A percentile compares a stretch with the other conserved stretches of the same genome.
These are phyloP conservation scores for Tolypocladium capitatum DNA, from an alignment of 2,329 filamentous ascomycete genomes.

Conservation along the genomic window DNA sequence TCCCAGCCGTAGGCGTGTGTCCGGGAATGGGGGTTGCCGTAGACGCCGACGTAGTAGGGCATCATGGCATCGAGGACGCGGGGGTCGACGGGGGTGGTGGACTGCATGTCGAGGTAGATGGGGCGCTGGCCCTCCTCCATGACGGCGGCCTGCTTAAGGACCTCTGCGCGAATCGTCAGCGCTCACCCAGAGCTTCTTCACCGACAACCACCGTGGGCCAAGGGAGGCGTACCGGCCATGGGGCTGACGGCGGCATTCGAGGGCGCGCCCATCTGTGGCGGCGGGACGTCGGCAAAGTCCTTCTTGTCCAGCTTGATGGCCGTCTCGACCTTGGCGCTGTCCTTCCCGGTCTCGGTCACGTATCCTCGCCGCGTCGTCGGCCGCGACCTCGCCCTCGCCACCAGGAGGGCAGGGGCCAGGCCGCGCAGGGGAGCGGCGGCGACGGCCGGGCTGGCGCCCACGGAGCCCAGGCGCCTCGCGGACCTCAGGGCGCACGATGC, in stretches of 20 bases:
- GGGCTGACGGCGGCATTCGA: slow-evolving; percentile 57
- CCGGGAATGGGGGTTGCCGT: slow-evolving; percentile 92
- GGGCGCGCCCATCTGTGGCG: slow-evolving; percentile 16
- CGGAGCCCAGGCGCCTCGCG: slow-evolving; percentile 46
- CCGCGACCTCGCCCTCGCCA: slow-evolving; percentile 7
- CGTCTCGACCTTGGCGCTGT: slow-evolving; percentile 72
- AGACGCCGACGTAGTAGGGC: slow-evolving; percentile 82
- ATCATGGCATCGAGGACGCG: slow-evolving; percentile 95
- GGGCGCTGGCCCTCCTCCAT: slow-evolving; percentile 88
- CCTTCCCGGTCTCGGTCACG: slow-evolving; percentile 71
- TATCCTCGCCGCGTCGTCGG: slow-evolving; percentile 45
- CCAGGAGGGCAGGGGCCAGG: slow-evolving; percentile 15
- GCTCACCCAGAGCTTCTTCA: too few relatives aligned
- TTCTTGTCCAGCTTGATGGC: slow-evolving; percentile 79
- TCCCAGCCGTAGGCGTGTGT: slow-evolving; percentile 99
- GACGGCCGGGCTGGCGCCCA: neutral
- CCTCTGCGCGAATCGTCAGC: slow-evolving; percentile 31
- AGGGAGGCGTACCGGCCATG: slow-evolving; percentile 37
- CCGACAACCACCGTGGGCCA: too few relatives aligned
- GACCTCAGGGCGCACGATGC: slow-evolving; percentile 62
- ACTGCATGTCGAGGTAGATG: slow-evolving; percentile 97
- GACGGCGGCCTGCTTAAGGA: slow-evolving; percentile 81
- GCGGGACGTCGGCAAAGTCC: slow-evolving; percentile 51
- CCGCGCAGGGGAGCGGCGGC: slow-evolving; percentile 1
- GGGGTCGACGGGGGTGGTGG: slow-evolving; percentile 89